Conservation (phyloP, 257 asterid species). For the Ilex asprella region DNA sequence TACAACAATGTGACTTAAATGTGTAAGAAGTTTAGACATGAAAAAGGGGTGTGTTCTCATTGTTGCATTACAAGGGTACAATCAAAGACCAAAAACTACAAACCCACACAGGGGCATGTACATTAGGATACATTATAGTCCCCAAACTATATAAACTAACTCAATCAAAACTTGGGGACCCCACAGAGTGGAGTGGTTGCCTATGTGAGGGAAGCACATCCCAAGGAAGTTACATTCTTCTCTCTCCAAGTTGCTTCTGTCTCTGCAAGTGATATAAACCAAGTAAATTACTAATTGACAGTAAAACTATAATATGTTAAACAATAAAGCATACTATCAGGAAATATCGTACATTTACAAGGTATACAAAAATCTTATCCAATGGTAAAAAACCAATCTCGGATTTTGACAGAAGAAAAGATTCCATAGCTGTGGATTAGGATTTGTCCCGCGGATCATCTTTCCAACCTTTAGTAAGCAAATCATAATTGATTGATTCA, state of each 20-base stretch:
- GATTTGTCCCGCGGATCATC: conserved; percentile 57
- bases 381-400: conserved; percentile 4
- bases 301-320: too few species aligned
- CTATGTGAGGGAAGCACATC: background rate
- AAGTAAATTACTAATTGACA: background rate
- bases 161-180: background rate
- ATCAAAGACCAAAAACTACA: conserved; percentile 1
- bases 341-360: conserved; percentile 39
- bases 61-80: conserved; percentile 2
- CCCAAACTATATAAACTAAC: too few species aligned
- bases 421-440: conserved; percentile 27
- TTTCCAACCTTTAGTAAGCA: conserved; percentile 82
- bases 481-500: conserved; percentile 89
- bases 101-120: too few species aligned
- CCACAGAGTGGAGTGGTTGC: conserved; percentile 4
- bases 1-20: too few species aligned
- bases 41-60: background rate
- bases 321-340: too few species aligned
- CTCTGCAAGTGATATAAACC: conserved; percentile 9
- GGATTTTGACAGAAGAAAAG: background rate
- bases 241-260: conserved; percentile 12
- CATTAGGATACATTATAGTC: too few species aligned
- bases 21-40: too few species aligned
- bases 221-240: conserved; percentile 4
- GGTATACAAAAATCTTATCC: conserved; percentile 12